Conservation (phyloP, 2,329 filamentous ascomycete species). For the Paraphaeosphaeria minitans region DNA sequence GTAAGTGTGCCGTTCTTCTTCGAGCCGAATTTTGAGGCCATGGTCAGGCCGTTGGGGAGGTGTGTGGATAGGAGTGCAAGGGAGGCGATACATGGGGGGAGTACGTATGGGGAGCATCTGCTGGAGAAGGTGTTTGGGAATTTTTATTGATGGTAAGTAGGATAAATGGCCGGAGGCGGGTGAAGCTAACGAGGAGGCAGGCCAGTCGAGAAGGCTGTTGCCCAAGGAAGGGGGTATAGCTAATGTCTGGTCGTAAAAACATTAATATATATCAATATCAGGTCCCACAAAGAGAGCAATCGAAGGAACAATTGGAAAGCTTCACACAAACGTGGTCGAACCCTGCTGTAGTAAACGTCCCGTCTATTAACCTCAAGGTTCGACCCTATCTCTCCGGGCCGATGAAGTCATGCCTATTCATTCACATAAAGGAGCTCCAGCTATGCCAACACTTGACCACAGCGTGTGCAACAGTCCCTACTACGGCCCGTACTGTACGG, state of each 20-base stretch:
- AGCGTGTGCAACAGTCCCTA: too few relatives aligned
- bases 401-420: background rate
- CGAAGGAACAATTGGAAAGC: too few relatives aligned
- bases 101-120: constrained; percentile 52
- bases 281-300: too few relatives aligned
- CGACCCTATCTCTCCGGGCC: background rate
- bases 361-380: background rate
- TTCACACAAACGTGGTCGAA: background rate
- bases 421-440: background rate
- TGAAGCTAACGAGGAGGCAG: background rate
- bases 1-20: constrained; percentile 57
- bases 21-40: constrained; percentile 51
- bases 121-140: constrained; percentile 50
- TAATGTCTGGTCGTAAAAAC: too few relatives aligned
- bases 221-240: too few relatives aligned
- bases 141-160: constrained; percentile 35
- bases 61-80: constrained; percentile 45
- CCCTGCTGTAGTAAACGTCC: background rate
- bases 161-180: background rate
- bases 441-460: background rate
- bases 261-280: too few relatives aligned
- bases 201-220: background rate
- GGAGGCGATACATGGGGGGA: constrained; percentile 35
- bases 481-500: too few relatives aligned
- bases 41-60: constrained; percentile 44